Base-by-base conservation (phyloP, 306 rosid genomes). In the Lithocarpus polystachyus region DNA sequence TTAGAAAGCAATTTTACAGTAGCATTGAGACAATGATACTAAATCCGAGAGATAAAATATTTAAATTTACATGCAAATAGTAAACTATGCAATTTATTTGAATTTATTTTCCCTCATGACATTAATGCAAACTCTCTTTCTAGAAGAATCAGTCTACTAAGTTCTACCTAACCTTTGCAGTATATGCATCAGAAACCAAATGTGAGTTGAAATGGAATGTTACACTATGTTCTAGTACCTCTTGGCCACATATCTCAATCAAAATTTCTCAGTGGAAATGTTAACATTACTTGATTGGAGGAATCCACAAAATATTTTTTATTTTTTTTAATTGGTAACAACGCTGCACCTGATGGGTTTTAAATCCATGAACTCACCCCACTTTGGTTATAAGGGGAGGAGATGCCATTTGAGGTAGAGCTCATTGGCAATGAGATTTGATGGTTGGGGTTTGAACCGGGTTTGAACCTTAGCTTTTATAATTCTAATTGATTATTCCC, bases 1-100 rank as follows among this genome's bases (percentile, higher is more conserved):
- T 48, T 35, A 86, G 75, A 84, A 84, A 72, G 54, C 74, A 52
- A 68, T 83, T 23, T 33, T 77, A 20, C 28, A 26, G 6, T 52
- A 8, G 14, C 35, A 31, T 1, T 22, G 29, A 57, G 28, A 20
- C 29, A 20, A 24, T n/a, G 29, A 9, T 59, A 18, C 65, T 60
- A 54, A 57, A 71, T 78, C 28, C 1, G 35, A 81, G 35, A 12
- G 54, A 73, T 14, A 65, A 7, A n/a, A 1, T 20, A 56, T 22
- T 22, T 40, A 68, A 37, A 73, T 18, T 80, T 55, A 23, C 18
- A 23, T 59, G 65, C 23, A 57, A 61, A 62, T 9, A 2, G 45
- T 40, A 40, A 40, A 8, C 53, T 48, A 48, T 48, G 53, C 17
- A 48, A 12, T 48, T 48, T 12, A 10, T 48, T 48, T 48, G 53